These are phyloP conservation scores for Forsythia viridissima DNA, from an alignment of 257 asterid genomes.

Conservation along the genomic window DNA sequence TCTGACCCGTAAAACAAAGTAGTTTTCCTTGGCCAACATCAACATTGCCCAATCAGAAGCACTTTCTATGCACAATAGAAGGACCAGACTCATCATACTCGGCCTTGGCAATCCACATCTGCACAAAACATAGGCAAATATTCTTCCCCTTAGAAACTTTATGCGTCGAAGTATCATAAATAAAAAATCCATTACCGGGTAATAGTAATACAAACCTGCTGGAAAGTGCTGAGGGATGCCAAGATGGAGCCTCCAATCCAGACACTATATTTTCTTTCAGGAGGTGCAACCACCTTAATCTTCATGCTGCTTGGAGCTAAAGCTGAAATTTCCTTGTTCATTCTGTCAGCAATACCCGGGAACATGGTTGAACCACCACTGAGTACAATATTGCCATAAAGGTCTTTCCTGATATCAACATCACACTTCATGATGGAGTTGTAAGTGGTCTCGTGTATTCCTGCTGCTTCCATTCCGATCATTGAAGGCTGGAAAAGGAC, in stretches of 20 bases:
- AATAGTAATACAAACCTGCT: not conserved
- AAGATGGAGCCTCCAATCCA: slow-evolving; percentile 1
- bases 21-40: not conserved
- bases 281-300: slow-evolving; percentile 1
- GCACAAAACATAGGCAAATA: not conserved
- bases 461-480: not conserved
- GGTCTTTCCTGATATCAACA: not conserved
- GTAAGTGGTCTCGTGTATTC: not conserved
- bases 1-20: not conserved
- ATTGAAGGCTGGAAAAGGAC: not conserved
- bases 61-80: not conserved
- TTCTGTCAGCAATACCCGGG: not conserved
- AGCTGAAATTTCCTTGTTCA: not conserved
- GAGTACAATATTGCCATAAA: not conserved
- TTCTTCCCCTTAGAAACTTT: not conserved
- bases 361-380: slow-evolving; percentile 1
- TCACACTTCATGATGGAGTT: slow-evolving; percentile 3
- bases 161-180: not conserved
- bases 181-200: not conserved
- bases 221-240: slow-evolving; percentile 3
- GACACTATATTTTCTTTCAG: not conserved
- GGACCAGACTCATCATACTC: slow-evolving; percentile 3
- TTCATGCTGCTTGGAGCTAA: slow-evolving; percentile 4
- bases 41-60: not conserved
- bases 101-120: not conserved